Evolutionary conservation across 345 rosid species (phyloP).

Genomic region (Gossypium arboreum): DNA sequence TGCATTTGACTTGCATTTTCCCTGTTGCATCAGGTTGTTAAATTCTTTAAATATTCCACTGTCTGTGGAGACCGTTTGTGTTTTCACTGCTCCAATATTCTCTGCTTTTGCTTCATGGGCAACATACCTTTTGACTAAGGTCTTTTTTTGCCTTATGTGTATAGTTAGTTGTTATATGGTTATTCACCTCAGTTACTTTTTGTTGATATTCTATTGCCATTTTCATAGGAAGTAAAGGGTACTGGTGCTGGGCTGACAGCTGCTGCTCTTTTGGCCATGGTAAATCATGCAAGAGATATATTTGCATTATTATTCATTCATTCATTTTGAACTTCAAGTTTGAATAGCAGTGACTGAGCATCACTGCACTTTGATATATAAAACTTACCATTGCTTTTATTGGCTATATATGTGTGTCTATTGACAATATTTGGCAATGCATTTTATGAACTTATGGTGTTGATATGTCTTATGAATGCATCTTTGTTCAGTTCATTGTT

Average conservation of each 20-base stretch:
- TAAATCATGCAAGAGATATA: constrained; percentile 39
- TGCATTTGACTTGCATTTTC: not conserved
- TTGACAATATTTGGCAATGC: not conserved
- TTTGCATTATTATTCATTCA: constrained; percentile 7
- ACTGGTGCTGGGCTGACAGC: constrained; percentile 74
- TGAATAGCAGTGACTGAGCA: constrained; percentile 9
- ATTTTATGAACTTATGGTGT: not conserved
- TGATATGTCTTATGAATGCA: not conserved
- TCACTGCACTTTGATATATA: constrained; percentile 3
- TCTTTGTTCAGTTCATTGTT: constrained; percentile 2
- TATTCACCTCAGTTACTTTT: not conserved
- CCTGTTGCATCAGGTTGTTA: constrained; percentile 3
- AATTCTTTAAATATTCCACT: constrained; percentile 74
- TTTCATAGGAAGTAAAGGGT: constrained; percentile 45
- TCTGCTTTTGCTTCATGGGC: constrained; percentile 99
- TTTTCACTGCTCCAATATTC: constrained; percentile 93
- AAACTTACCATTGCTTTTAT: not conserved
- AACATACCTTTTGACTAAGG: constrained; percentile 10
- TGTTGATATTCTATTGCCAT: constrained; percentile 22
- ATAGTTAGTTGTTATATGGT: not conserved
- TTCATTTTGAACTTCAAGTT: constrained; percentile 1
- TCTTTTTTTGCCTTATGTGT: not conserved
- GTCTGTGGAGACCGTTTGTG: constrained; percentile 98
- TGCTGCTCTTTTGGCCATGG: constrained; percentile 94
- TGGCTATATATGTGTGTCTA: not conserved